A percentile compares a stretch with the other conserved stretches of the same genome.
These are phyloP conservation scores for Boletus reticuloceps DNA, from an alignment of 768 basidiomycete species.

Conservation along the genomic window DNA sequence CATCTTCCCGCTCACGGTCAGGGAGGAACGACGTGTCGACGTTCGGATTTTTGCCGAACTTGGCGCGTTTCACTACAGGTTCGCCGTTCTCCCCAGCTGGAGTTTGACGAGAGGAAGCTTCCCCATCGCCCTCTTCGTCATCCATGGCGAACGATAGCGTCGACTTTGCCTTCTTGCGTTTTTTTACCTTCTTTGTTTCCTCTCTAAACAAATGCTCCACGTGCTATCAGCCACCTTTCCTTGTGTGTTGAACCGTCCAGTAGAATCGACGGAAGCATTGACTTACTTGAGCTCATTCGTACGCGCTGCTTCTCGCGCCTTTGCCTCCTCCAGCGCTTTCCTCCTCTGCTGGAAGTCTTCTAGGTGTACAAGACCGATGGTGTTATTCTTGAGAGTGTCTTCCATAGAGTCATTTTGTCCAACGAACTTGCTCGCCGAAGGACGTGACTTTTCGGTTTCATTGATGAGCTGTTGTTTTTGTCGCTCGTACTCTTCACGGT, in stretches of 20 bases:
- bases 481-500: slow-evolving; percentile 78
- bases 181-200: slow-evolving; percentile 83
- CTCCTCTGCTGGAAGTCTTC: slow-evolving; percentile 91
- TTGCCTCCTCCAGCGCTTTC: slow-evolving; percentile 88
- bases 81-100: slow-evolving; percentile 40
- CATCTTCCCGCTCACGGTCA: slow-evolving; percentile 95
- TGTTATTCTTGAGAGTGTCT: slow-evolving; percentile 85
- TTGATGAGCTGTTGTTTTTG: slow-evolving; percentile 78
- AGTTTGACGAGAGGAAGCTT: slow-evolving; percentile 37
- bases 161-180: slow-evolving; percentile 88
- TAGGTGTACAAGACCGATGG: slow-evolving; percentile 86
- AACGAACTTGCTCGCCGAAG: slow-evolving; percentile 85
- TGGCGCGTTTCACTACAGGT: slow-evolving; percentile 64
- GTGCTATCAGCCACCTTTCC: slow-evolving; percentile 61
- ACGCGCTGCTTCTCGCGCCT: slow-evolving; percentile 83
- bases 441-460: slow-evolving; percentile 92
- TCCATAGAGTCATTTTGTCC: slow-evolving; percentile 95
- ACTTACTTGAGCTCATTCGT: slow-evolving; percentile 87
- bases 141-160: slow-evolving; percentile 91
- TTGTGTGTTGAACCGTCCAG: slow-evolving; percentile 5
- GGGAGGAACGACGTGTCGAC: slow-evolving; percentile 99
- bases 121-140: slow-evolving; percentile 60
- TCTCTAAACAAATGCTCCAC: slow-evolving; percentile 88
- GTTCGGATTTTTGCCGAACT: slow-evolving; percentile 90
- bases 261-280: slow-evolving; percentile 11